Base-by-base conservation (phyloP, 208 protist genomes). In the Phytomonas francai region DNA sequence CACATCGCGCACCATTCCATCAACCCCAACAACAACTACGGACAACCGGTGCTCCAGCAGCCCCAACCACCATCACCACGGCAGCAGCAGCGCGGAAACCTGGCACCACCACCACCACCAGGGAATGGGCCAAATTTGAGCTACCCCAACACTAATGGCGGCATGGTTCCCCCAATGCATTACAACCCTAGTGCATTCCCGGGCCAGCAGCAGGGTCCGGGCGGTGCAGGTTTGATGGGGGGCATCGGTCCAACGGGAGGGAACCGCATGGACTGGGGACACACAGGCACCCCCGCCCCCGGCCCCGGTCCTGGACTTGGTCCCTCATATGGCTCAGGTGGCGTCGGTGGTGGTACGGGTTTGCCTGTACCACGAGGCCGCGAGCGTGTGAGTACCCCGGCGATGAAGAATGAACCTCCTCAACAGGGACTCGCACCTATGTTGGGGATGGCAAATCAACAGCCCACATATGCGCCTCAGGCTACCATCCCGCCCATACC, bases 11-110 rank as follows among this genome's bases (percentile, higher is more conserved):
- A 25, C 68, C 71, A n/a, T 70, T 57, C n/a, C 25, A 29, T 36
- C 58, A 69, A 16, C 56, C 42, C 67, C 77, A 77, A 59, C 75
- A 75, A 58, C 67, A 76, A 54, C 76, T 83, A 76, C 71, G 78
- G 71, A 32, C 74, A 61, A 11, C 67, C 72, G 1, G 66, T 77
- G 59, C 67, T 70, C 14, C 74, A 73, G 58, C 75, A 80, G 59
- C 73, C 68, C 34, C 76, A 80, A 60, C 19, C 72, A 74, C 45
- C 66, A 77, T 54, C 68, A 73, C 30, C 67, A 65, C 14, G 67
- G 73, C 42, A 54, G 73, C n/a, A 66, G 74, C 33, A 70, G 68
- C 29, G 62, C 16, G 31, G 67, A 64, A 34, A 57, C 36, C 63
- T 74, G 65, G 68, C 67, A 16, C 73, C 51, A 1, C 70, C 59